Evolutionary conservation across 179 eudicot species (phyloP).

Genomic region (Carnegiea gigantea): DNA sequence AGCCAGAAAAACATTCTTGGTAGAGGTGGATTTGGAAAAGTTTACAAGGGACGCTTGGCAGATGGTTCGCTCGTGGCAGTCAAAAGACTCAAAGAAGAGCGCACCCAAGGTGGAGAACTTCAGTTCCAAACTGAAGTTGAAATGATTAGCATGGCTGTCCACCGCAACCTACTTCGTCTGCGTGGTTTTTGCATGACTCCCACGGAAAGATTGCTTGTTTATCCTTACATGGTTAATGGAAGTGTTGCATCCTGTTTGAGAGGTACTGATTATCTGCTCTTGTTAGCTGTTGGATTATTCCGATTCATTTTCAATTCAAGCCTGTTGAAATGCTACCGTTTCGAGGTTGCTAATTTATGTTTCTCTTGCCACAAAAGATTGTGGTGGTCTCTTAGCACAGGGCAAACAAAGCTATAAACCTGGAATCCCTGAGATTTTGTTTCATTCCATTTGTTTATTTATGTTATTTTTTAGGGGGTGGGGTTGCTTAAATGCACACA

Average conservation of each 20-base stretch:
- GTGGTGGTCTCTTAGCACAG: not conserved
- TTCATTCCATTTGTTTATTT: not conserved
- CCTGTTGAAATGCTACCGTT: not conserved
- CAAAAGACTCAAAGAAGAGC: conserved; percentile 50
- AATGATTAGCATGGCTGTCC: conserved; percentile 49
- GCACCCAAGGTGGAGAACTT: conserved; percentile 44
- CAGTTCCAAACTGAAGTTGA: conserved; percentile 47
- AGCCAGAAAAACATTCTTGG: conserved; percentile 46
- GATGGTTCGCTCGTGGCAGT: conserved; percentile 45
- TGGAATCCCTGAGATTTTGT: not conserved
- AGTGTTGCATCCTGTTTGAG: conserved; percentile 47
- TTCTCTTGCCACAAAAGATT: not conserved
- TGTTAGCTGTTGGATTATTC: conserved; percentile 9
- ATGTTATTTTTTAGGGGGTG: not conserved
- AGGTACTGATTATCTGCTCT: conserved; percentile 25
- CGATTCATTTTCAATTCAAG: not conserved
- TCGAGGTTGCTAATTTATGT: not conserved
- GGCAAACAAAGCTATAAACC: not conserved
- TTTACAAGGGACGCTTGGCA: conserved; percentile 44
- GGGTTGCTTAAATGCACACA: no score
- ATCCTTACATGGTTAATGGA: conserved; percentile 43
- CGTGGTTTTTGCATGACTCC: conserved; percentile 51
- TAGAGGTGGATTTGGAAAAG: conserved; percentile 50
- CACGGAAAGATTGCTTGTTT: conserved; percentile 38
- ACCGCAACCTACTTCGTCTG: conserved; percentile 42